Evolutionary conservation across 2,329 filamentous ascomycete genomes (phyloP).

Genomic region (Thielaviopsis musarum): DNA sequence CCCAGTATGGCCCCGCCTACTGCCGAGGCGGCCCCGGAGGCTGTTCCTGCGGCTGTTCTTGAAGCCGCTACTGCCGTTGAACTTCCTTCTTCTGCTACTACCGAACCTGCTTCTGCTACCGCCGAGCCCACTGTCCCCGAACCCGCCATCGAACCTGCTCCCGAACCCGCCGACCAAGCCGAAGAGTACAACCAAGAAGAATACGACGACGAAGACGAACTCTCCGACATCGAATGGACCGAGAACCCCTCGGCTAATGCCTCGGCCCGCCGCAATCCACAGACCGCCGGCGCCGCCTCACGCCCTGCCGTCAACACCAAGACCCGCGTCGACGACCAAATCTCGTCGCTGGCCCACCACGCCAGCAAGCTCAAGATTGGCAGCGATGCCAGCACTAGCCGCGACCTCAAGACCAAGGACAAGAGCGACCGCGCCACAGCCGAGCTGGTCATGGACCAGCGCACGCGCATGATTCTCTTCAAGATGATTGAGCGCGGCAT

Average conservation of each 20-base stretch:
- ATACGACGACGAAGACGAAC: conserved; percentile 43
- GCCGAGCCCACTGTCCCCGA: conserved; percentile 16
- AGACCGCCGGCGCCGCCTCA: conserved; percentile 11
- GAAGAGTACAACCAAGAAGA: conserved; percentile 41
- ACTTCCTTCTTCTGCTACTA: not conserved
- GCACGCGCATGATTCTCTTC: conserved; percentile 86
- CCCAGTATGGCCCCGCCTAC: conserved; percentile 15
- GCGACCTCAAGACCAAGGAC: conserved; percentile 49
- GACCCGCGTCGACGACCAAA: conserved; percentile 71
- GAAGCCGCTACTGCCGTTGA: not conserved
- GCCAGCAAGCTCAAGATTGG: conserved; percentile 57
- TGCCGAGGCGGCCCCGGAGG: conserved; percentile 6
- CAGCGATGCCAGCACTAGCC: conserved; percentile 12
- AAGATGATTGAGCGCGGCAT: conserved; percentile 90
- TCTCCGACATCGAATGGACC: conserved; percentile 14
- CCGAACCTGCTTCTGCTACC: not conserved
- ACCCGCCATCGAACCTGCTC: conserved; percentile 10
- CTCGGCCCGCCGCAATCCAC: conserved; percentile 9
- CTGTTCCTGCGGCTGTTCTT: not conserved
- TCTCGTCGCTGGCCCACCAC: conserved; percentile 68
- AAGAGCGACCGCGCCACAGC: conserved; percentile 86
- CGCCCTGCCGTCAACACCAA: conserved; percentile 65
- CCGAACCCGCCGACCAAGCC: conserved; percentile 20
- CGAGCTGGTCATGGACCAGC: conserved; percentile 85
- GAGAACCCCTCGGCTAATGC: not conserved